Evolutionary conservation across 176 grass and related monocot species (phyloP).

Genomic region (Typha latifolia): DNA sequence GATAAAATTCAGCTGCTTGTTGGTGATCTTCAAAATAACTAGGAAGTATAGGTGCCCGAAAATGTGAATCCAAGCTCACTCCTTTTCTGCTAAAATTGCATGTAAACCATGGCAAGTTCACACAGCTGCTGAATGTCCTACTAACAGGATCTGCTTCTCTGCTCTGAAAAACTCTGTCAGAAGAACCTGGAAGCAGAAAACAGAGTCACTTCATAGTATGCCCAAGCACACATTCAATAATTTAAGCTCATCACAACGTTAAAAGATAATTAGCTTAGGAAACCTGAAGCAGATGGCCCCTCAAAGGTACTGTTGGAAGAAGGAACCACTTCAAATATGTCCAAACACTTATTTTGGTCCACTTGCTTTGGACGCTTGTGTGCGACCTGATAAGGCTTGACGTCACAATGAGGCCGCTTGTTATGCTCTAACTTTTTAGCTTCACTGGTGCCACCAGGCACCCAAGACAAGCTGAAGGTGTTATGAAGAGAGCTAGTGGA

Average conservation of each 20-base stretch:
- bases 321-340: slow-evolving; percentile 16
- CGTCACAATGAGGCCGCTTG: slow-evolving; percentile 48
- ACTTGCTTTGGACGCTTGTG: slow-evolving; percentile 59
- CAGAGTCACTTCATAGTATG: slow-evolving; percentile 1
- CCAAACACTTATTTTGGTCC: slow-evolving; percentile 23
- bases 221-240: neutral
- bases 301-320: neutral
- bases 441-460: slow-evolving; percentile 12
- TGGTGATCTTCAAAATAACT: slow-evolving; percentile 39
- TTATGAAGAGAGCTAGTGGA: slow-evolving; percentile 19
- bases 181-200: slow-evolving; percentile 33
- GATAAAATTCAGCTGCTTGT: slow-evolving; percentile 16
- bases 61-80: slow-evolving; percentile 24
- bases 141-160: slow-evolving; percentile 5
- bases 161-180: slow-evolving; percentile 25
- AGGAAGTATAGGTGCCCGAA: slow-evolving; percentile 44
- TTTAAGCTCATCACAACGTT: slow-evolving; percentile 16
- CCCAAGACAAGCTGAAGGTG: slow-evolving; percentile 16
- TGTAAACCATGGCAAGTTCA: too few species aligned
- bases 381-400: slow-evolving; percentile 34
- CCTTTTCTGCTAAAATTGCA: too few species aligned
- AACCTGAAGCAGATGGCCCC: slow-evolving; percentile 43
- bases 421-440: slow-evolving; percentile 19
- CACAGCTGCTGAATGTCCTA: too few species aligned
- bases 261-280: slow-evolving; percentile 26